phyloP scores from a whole-genome alignment of 805 yeast genomes.

The Starmera dryadoides region DNA sequence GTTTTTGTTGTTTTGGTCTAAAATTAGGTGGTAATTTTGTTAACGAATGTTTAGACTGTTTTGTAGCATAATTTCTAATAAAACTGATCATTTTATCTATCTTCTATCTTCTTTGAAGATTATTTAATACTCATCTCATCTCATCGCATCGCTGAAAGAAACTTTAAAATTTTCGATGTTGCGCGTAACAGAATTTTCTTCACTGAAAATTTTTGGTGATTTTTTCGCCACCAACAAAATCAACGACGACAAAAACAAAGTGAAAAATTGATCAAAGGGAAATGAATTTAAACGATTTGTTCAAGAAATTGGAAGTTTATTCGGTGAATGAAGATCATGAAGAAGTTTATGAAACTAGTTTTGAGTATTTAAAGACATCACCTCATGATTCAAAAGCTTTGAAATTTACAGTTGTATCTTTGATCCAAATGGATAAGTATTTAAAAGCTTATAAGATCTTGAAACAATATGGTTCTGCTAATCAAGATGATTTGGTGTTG shows the following conservation, averaged over 20 bases:
- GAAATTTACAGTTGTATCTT: conserved; percentile 46
- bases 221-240: background rate
- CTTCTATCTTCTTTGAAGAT: too few relatives aligned
- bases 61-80: background rate
- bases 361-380: conserved; percentile 17
- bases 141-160: too few relatives aligned
- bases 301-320: conserved; percentile 18
- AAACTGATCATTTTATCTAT: too few relatives aligned
- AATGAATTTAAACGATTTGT: conserved; percentile 18
- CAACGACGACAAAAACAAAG: background rate
- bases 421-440: conserved; percentile 62
- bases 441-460: conserved; percentile 40
- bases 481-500: conserved; percentile 29
- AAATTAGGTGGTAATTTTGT: too few relatives aligned
- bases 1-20: background rate
- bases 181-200: background rate
- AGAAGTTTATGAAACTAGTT: conserved; percentile 18
- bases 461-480: conserved; percentile 26
- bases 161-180: background rate
- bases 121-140: too few relatives aligned
- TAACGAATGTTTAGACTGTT: too few relatives aligned
- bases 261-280: background rate
- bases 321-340: conserved; percentile 14
- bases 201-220: conserved; percentile 2
- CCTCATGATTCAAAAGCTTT: conserved; percentile 25